These are phyloP conservation scores for Stephania yunnanensis DNA, from an alignment of 164 flowering plant genomes.

Conservation along the genomic window DNA sequence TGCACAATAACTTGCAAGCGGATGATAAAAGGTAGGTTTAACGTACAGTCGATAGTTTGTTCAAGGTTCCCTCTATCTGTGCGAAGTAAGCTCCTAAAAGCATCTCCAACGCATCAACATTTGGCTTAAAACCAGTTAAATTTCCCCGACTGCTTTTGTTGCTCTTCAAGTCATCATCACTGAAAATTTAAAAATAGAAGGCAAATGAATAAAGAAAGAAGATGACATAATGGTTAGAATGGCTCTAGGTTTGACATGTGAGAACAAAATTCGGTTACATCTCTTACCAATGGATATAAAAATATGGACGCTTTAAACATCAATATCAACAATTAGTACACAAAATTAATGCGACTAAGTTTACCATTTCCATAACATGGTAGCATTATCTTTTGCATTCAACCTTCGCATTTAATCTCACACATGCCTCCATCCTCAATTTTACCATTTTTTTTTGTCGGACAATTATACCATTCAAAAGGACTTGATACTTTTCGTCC, in stretches of 20 bases:
- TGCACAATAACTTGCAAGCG: background rate
- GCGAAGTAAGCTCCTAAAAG: conserved; percentile 53
- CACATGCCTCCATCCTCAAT: conserved; percentile 1
- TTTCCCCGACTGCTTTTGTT: conserved; percentile 17
- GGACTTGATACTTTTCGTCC: no score
- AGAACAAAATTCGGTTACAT: background rate
- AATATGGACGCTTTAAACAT: background rate
- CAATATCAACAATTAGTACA: background rate
- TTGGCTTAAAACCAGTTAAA: conserved; percentile 26
- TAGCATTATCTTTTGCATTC: background rate
- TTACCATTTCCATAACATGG: background rate
- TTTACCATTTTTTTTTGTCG: no score
- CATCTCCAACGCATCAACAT: conserved; percentile 46
- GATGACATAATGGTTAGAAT: background rate
- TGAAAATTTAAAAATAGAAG: conserved; percentile 3
- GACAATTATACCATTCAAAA: no score
- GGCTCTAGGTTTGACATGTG: background rate
- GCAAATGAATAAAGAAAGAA: background rate
- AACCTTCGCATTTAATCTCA: background rate
- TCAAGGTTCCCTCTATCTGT: conserved; percentile 42
- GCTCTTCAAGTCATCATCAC: conserved; percentile 26
- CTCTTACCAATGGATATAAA: background rate
- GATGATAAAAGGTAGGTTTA: background rate
- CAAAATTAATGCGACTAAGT: background rate
- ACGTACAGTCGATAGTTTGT: conserved; percentile 41